Evolutionary conservation across 139 green algal species (phyloP).

Genomic region (Astrephomene gubernaculifera): DNA sequence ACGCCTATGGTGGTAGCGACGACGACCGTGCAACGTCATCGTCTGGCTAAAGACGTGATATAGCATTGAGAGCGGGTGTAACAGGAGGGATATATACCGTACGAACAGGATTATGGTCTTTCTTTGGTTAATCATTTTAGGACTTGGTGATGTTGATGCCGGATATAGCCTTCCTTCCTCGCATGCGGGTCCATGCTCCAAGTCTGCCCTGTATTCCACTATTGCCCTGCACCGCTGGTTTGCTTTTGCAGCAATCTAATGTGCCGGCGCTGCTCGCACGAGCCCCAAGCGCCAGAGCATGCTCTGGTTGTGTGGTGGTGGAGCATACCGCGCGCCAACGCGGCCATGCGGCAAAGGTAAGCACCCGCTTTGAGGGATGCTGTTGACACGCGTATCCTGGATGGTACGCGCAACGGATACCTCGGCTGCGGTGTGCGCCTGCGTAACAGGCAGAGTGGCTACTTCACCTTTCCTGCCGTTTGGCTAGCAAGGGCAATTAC

Average conservation of each 20-base stretch:
- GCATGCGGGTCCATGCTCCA: too few species aligned
- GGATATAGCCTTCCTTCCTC: too few species aligned
- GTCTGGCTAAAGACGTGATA: too few species aligned
- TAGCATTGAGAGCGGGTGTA: too few species aligned
- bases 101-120: too few species aligned
- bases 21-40: conserved; percentile 14
- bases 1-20: neutral
- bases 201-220: too few species aligned
- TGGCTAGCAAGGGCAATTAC: too few species aligned
- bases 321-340: neutral
- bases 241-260: conserved; percentile 1
- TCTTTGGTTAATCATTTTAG: too few species aligned
- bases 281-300: neutral
- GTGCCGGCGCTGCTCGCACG: conserved; percentile 5
- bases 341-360: conserved; percentile 10
- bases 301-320: conserved; percentile 14
- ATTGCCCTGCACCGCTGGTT: neutral
- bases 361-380: conserved; percentile 28
- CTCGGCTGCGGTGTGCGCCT: conserved; percentile 29
- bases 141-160: too few species aligned
- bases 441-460: too few species aligned
- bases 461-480: too few species aligned
- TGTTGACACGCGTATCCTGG: conserved; percentile 38
- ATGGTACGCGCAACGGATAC: conserved; percentile 29
- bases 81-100: too few species aligned